A percentile compares a stretch with the other conserved stretches of the same genome.
These are phyloP conservation scores for Xerocomellus intermedius DNA, from an alignment of 768 basidiomycete species.

Conservation along the genomic window DNA sequence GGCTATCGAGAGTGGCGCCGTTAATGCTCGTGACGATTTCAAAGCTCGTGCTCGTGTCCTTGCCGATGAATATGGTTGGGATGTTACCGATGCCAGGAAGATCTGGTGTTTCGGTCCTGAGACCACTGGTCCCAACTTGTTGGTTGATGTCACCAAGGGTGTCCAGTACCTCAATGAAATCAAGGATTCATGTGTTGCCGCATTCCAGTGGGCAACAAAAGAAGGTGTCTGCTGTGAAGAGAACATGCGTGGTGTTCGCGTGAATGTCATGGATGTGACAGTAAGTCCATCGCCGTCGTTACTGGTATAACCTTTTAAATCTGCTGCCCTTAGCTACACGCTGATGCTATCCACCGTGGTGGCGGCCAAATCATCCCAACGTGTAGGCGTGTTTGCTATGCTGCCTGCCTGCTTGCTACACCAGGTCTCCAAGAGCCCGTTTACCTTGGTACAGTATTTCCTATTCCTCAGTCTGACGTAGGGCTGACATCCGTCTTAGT, in stretches of 20 bases:
- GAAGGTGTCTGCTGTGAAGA: slow-evolving; percentile 97
- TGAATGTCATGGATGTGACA: slow-evolving; percentile 95
- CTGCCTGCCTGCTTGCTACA: slow-evolving; percentile 87
- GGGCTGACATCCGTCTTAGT: slow-evolving; percentile 44
- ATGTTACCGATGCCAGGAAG: slow-evolving; percentile 98
- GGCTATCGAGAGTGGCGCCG: slow-evolving; percentile 85
- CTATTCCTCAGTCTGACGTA: neutral
- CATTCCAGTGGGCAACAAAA: slow-evolving; percentile 99
- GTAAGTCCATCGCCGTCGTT: slow-evolving; percentile 43
- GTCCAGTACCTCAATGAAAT: slow-evolving; percentile 99
- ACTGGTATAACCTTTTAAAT: neutral
- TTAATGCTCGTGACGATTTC: slow-evolving; percentile 95
- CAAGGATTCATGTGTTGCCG: slow-evolving; percentile 99
- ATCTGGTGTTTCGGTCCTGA: slow-evolving; percentile 99
- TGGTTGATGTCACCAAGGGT: slow-evolving; percentile 99
- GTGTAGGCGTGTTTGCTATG: slow-evolving; percentile 94
- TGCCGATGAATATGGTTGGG: slow-evolving; percentile 97
- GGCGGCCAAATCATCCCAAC: slow-evolving; percentile 99
- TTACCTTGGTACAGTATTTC: slow-evolving; percentile 67
- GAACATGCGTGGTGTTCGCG: slow-evolving; percentile 97
- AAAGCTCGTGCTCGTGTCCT: slow-evolving; percentile 93
- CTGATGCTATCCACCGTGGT: slow-evolving; percentile 99
- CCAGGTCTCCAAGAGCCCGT: slow-evolving; percentile 95
- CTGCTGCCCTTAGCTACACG: slow-evolving; percentile 64
- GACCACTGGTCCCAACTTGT: slow-evolving; percentile 92